phyloP scores from a whole-genome alignment of 1,139 yeast genomes.

The Magnusiomyces magnusii region DNA sequence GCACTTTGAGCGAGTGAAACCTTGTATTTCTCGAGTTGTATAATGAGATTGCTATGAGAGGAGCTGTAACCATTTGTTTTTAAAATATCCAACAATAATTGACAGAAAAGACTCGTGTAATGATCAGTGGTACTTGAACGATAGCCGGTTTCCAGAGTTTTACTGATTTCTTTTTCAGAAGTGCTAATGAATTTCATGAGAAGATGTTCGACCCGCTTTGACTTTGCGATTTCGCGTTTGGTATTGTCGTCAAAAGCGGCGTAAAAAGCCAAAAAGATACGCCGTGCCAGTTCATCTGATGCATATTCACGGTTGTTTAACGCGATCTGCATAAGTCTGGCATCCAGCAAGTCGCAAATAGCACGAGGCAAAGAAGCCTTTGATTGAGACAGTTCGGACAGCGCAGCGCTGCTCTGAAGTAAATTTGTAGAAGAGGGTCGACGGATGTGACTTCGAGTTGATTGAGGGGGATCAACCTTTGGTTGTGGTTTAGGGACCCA shows the following conservation, averaged over 20 bases:
- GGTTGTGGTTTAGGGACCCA: slow-evolving; percentile 10
- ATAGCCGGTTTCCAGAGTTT: slow-evolving; percentile 35
- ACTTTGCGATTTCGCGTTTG: slow-evolving; percentile 27
- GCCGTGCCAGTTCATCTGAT: slow-evolving; percentile 17
- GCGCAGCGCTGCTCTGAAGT: not conserved
- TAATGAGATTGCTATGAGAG: slow-evolving; percentile 24
- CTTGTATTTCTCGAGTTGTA: slow-evolving; percentile 30
- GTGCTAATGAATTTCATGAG: slow-evolving; percentile 58
- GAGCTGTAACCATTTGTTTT: slow-evolving; percentile 30
- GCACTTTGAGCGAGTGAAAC: slow-evolving; percentile 11
- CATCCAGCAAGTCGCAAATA: slow-evolving; percentile 42
- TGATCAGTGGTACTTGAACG: slow-evolving; percentile 40
- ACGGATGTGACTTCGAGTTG: slow-evolving; percentile 8
- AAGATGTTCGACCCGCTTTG: slow-evolving; percentile 52
- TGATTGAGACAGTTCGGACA: slow-evolving; percentile 12
- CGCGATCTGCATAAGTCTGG: slow-evolving; percentile 47
- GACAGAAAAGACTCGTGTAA: slow-evolving; percentile 53
- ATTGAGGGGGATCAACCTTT: not conserved
- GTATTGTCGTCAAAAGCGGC: slow-evolving; percentile 9
- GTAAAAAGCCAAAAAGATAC: slow-evolving; percentile 14
- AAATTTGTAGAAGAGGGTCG: slow-evolving; percentile 9
- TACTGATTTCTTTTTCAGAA: slow-evolving; percentile 56
- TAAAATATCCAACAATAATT: slow-evolving; percentile 44
- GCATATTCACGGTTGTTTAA: slow-evolving; percentile 30
- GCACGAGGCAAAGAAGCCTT: slow-evolving; percentile 39